Evolutionary conservation across 352 stramenopile genomes (phyloP).

Genomic region (Elongisporangium prolatum): DNA sequence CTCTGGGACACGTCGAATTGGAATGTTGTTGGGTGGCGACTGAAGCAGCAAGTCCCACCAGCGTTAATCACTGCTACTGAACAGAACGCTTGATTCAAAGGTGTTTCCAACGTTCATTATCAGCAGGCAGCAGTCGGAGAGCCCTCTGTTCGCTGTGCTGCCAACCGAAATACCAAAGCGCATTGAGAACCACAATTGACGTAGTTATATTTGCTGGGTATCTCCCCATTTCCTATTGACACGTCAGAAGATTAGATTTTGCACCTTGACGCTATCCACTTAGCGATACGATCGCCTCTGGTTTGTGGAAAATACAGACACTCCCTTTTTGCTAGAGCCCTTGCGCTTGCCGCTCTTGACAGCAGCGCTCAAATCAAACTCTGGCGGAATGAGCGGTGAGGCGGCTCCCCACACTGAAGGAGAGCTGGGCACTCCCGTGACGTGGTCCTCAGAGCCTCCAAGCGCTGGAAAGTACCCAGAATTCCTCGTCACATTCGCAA

Average conservation of each 20-base stretch:
- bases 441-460: constrained; percentile 8
- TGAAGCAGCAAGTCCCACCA: not conserved
- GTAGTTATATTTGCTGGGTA: no score
- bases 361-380: constrained; percentile 21
- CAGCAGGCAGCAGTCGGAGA: no score
- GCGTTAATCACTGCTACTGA: no score
- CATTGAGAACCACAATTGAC: no score
- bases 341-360: constrained; percentile 54
- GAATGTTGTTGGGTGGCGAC: not conserved
- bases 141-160: no score
- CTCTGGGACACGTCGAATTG: not conserved
- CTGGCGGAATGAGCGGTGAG: constrained; percentile 21
- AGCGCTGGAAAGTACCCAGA: constrained; percentile 72
- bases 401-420: constrained; percentile 36
- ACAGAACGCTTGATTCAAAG: no score
- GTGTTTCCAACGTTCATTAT: no score
- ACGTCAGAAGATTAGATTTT: no score
- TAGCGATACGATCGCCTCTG: constrained; percentile 75
- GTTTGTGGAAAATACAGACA: constrained; percentile 62
- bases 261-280: not conserved
- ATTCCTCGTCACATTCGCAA: constrained; percentile 64
- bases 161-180: no score
- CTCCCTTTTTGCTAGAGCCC: constrained; percentile 58
- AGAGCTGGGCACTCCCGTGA: constrained; percentile 11
- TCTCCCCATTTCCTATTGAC: no score